Percentiles rank a stretch among this genome's conserved stretches.
Evolutionary conservation across 2,329 filamentous ascomycete species (phyloP).

Genomic region (Westerdykella sp.): DNA sequence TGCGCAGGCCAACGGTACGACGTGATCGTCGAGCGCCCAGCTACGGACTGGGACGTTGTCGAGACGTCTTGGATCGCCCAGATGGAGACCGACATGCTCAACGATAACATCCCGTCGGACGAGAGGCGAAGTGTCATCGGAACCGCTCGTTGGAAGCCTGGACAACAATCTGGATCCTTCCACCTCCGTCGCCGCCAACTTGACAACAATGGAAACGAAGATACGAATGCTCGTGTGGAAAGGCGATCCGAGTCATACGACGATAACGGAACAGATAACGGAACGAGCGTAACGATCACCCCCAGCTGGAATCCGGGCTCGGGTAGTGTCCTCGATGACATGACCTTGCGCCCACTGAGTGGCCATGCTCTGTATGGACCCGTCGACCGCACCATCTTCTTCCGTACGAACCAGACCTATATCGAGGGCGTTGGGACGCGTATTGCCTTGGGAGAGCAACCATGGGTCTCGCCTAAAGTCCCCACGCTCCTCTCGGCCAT

Average conservation of each 20-base stretch:
- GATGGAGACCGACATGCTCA: too few species aligned
- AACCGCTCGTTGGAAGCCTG: neutral
- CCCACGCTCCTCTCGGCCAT: conserved; percentile 72
- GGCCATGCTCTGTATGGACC: conserved; percentile 52
- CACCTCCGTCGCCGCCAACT: too few species aligned
- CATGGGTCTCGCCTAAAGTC: conserved; percentile 66
- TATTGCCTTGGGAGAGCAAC: conserved; percentile 53
- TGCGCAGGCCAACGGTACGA: too few species aligned
- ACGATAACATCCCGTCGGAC: conserved; percentile 13
- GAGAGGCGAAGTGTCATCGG: conserved; percentile 13
- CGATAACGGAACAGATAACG: too few species aligned
- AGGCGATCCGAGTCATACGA: too few species aligned
- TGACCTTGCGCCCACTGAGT: conserved; percentile 62
- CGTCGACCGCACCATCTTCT: conserved; percentile 56
- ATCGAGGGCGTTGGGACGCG: conserved; percentile 52
- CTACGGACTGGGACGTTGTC: too few species aligned
- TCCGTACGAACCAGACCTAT: conserved; percentile 54
- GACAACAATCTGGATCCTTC: too few species aligned
- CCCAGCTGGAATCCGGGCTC: conserved; percentile 49
- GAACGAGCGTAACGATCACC: conserved; percentile 18
- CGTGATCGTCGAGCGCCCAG: too few species aligned
- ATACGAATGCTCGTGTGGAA: too few species aligned
- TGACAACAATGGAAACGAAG: too few species aligned
- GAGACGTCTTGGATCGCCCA: too few species aligned
- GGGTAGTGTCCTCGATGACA: conserved; percentile 64